Percentiles rank a stretch among this genome's conserved stretches.
Conservation (phyloP, 2,329 filamentous ascomycete species). For the Colletotrichum tropicale region DNA sequence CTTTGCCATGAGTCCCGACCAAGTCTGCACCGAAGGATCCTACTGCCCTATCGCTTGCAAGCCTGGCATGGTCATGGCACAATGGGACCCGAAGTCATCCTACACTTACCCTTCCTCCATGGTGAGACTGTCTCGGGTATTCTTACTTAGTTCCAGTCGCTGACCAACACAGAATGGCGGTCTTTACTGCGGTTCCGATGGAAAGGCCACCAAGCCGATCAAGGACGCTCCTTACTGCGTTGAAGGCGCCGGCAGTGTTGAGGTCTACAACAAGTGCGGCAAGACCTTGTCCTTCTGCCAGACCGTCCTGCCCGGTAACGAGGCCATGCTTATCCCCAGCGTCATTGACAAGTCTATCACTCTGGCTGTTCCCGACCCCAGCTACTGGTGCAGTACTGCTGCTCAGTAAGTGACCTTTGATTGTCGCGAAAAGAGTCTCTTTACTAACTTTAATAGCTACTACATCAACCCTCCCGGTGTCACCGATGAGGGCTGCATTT, state of each 20-base stretch:
- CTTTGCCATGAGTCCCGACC: slow-evolving; percentile 81
- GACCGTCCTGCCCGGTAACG: slow-evolving; percentile 78
- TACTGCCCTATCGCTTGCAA: slow-evolving; percentile 83
- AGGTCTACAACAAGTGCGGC: slow-evolving; percentile 69
- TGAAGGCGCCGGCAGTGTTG: slow-evolving; percentile 68
- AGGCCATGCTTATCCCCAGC: slow-evolving; percentile 85
- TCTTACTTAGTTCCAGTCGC: not conserved
- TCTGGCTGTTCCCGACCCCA: slow-evolving; percentile 72
- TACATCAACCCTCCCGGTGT: slow-evolving; percentile 81
- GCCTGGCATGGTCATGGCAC: slow-evolving; percentile 75
- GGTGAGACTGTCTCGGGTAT: slow-evolving; percentile 44
- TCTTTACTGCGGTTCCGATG: slow-evolving; percentile 71
- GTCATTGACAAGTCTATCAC: slow-evolving; percentile 60
- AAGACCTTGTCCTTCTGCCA: slow-evolving; percentile 74
- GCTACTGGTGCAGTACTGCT: slow-evolving; percentile 75
- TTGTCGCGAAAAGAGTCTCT: not conserved
- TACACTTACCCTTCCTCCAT: slow-evolving; percentile 75
- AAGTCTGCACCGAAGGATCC: slow-evolving; percentile 67
- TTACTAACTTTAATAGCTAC: slow-evolving; percentile 51
- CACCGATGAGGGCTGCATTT: slow-evolving; percentile 68
- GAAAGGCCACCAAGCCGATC: slow-evolving; percentile 73
- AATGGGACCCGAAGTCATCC: slow-evolving; percentile 75
- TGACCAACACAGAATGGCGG: slow-evolving; percentile 66
- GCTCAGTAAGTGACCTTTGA: slow-evolving; percentile 67
- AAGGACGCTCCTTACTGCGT: slow-evolving; percentile 71